Evolutionary conservation across 495 filamentous ascomycete species (phyloP).

Genomic region (Hypoxylon intermedium): DNA sequence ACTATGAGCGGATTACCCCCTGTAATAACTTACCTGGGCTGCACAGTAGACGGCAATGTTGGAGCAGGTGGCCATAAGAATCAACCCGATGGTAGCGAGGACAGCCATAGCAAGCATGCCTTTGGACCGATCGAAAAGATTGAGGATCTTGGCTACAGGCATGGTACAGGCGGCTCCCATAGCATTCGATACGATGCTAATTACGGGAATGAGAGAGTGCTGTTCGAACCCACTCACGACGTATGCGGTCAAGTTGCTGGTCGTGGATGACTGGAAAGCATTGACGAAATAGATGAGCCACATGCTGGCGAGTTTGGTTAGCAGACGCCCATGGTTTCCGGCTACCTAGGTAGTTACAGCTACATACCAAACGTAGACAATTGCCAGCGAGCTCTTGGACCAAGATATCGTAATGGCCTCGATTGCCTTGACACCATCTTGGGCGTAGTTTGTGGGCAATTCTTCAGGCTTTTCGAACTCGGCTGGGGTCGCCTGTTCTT

Average conservation of each 20-base stretch:
- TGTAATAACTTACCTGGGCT: constrained; percentile 57
- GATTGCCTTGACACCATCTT: constrained; percentile 43
- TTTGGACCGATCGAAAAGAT: constrained; percentile 52
- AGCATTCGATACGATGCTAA: constrained; percentile 53
- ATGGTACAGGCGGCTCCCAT: constrained; percentile 65
- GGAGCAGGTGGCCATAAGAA: constrained; percentile 55
- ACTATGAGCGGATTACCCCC: too few relatives aligned
- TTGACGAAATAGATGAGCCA: constrained; percentile 57
- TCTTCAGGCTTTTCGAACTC: neutral
- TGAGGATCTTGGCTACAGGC: constrained; percentile 65
- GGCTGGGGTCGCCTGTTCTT: neutral
- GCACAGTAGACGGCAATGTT: constrained; percentile 51
- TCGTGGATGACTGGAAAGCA: constrained; percentile 45
- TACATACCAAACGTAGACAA: constrained; percentile 33
- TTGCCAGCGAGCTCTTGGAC: constrained; percentile 38
- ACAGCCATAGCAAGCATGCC: constrained; percentile 43
- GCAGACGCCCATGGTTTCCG: neutral
- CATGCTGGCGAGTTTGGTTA: constrained; percentile 41
- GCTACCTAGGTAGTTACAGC: too few relatives aligned
- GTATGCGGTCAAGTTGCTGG: constrained; percentile 42
- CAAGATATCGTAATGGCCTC: constrained; percentile 46
- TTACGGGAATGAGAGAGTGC: constrained; percentile 51
- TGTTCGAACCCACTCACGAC: constrained; percentile 47
- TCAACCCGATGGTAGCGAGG: constrained; percentile 48
- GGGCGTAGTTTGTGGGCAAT: constrained; percentile 10